Percentiles rank a stretch among this genome's conserved stretches.
Evolutionary conservation across 257 asterid species (phyloP).

Genomic region (Echites panduratus): DNA sequence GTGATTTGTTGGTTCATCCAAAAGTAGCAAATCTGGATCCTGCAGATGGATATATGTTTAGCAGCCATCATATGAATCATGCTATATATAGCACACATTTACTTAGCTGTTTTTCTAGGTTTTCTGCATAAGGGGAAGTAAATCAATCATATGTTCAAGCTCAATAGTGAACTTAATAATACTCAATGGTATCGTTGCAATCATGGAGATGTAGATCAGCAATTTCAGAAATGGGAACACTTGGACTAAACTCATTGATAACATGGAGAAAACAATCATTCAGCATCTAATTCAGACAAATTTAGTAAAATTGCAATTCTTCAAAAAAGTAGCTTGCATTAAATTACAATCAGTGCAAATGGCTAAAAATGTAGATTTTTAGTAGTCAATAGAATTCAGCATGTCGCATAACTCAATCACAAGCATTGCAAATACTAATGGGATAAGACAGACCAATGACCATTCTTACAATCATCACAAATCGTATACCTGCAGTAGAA

Average conservation of each 20-base stretch:
- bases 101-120: neutral
- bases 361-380: neutral
- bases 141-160: neutral
- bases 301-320: neutral
- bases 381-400: neutral
- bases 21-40: slow-evolving; percentile 86
- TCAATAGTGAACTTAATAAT: no score
- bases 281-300: neutral
- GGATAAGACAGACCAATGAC: neutral
- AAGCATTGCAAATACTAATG: neutral
- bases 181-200: no score
- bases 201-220: neutral
- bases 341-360: neutral
- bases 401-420: neutral
- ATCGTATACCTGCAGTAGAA: slow-evolving; percentile 75
- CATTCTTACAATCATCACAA: neutral
- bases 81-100: neutral
- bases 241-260: neutral
- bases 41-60: slow-evolving; percentile 22
- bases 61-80: neutral
- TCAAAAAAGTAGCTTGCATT: neutral
- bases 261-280: neutral
- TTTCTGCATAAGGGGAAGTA: neutral
- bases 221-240: slow-evolving; percentile 1
- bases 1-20: slow-evolving; percentile 98